Conservation (phyloP, 2,329 filamentous ascomycete genomes). For the Akanthomyces dipterigenus region DNA sequence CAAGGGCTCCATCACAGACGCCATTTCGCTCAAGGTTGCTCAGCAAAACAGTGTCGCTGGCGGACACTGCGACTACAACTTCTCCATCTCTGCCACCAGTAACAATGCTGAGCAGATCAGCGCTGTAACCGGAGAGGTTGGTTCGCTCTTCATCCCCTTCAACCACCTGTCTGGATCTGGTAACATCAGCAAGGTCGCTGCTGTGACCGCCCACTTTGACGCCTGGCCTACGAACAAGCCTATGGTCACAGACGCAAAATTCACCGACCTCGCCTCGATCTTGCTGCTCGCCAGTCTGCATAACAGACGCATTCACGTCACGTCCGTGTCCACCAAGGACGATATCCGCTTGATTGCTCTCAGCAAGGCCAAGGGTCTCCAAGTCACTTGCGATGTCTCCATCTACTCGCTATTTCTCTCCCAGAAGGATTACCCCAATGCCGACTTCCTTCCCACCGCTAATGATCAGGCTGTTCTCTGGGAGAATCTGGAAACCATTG, state of each 20-base stretch:
- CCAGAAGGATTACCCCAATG: conserved; percentile 62
- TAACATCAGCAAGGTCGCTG: conserved; percentile 77
- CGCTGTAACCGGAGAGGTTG: conserved; percentile 65
- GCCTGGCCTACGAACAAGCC: conserved; percentile 73
- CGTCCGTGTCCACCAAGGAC: conserved; percentile 70
- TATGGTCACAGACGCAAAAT: conserved; percentile 74
- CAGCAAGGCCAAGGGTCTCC: conserved; percentile 73
- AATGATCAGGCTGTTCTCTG: conserved; percentile 68
- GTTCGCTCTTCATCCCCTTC: conserved; percentile 76
- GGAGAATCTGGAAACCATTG: conserved; percentile 65
- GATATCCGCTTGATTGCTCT: conserved; percentile 72
- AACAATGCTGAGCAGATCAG: conserved; percentile 69
- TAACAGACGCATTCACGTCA: conserved; percentile 71
- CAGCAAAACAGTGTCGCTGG: conserved; percentile 63
- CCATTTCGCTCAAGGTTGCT: conserved; percentile 61
- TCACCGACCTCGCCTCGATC: conserved; percentile 74
- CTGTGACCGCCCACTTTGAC: conserved; percentile 72
- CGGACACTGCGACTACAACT: conserved; percentile 71
- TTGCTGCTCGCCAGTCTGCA: conserved; percentile 71
- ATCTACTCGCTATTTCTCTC: conserved; percentile 72
- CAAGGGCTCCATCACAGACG: conserved; percentile 66
- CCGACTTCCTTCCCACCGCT: conserved; percentile 56
- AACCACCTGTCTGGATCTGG: conserved; percentile 72
- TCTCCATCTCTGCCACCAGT: conserved; percentile 68
- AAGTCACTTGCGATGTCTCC: conserved; percentile 77